phyloP scores from a whole-genome alignment of 2,329 filamentous ascomycete species.

The Colletotrichum orbiculare region DNA sequence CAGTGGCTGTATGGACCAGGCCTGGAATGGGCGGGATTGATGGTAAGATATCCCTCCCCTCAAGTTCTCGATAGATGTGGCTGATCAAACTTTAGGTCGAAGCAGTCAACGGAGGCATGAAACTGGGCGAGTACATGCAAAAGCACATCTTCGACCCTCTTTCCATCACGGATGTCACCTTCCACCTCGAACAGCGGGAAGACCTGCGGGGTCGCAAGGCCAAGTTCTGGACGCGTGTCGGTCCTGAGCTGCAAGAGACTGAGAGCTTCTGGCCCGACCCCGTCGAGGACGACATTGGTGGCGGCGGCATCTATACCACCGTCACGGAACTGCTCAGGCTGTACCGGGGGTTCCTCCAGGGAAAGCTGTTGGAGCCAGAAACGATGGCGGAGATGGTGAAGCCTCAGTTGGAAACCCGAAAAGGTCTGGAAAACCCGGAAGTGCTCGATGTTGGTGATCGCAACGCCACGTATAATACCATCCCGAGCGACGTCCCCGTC shows the following conservation, averaged over 20 bases:
- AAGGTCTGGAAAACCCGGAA: neutral
- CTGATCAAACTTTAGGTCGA: neutral
- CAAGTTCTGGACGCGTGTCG: neutral
- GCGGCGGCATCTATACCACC: conserved; percentile 6
- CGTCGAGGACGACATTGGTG: conserved; percentile 1
- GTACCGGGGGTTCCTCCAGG: neutral
- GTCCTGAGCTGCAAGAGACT: neutral
- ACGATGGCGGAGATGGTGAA: neutral
- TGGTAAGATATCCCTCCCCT: conserved; percentile 1
- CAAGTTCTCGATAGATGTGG: neutral
- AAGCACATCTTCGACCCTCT: conserved; percentile 1
- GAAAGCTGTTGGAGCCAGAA: neutral
- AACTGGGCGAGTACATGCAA: conserved; percentile 11
- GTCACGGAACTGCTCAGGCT: conserved; percentile 1
- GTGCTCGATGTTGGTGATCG: neutral
- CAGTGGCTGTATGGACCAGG: conserved; percentile 4
- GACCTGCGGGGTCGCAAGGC: neutral
- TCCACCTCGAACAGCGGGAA: conserved; percentile 8
- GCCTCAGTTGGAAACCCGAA: conserved; percentile 3
- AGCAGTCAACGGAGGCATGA: neutral
- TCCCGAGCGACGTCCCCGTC: neutral
- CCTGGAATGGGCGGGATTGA: conserved; percentile 1
- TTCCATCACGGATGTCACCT: neutral
- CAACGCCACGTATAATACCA: neutral
- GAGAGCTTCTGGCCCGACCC: neutral